These are phyloP conservation scores for Nelumbo lutea DNA, from an alignment of 164 flowering plant species.

Conservation along the genomic window DNA sequence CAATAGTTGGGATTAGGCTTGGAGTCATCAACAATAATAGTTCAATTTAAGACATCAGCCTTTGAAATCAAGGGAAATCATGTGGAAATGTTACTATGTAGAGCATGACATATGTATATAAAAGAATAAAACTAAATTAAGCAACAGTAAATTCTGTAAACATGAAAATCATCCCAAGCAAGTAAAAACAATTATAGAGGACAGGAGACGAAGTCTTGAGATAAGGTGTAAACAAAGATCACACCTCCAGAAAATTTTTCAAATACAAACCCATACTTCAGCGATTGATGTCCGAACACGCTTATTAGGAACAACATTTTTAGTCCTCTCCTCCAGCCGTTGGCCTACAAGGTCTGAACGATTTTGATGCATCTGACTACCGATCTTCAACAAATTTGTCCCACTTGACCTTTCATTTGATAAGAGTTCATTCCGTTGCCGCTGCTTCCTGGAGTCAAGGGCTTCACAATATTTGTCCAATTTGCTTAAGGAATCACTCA, in stretches of 20 bases:
- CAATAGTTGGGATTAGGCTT: no score
- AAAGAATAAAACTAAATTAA: not conserved
- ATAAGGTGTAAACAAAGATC: conserved; percentile 5
- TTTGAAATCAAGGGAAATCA: not conserved
- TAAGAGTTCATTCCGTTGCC: conserved; percentile 33
- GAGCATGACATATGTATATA: not conserved
- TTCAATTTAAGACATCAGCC: not conserved
- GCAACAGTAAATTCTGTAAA: not conserved
- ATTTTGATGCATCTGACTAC: conserved; percentile 44
- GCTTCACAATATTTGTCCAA: conserved; percentile 48
- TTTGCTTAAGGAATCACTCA: conserved; percentile 50
- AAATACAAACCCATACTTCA: conserved; percentile 58
- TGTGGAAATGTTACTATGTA: not conserved
- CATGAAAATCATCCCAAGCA: not conserved
- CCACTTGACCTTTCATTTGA: conserved; percentile 53
- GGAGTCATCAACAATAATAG: not conserved
- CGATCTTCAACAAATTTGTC: conserved; percentile 44
- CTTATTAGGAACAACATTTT: conserved; percentile 57
- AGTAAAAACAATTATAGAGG: not conserved
- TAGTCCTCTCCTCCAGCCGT: conserved; percentile 53
- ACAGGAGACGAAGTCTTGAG: conserved; percentile 1
- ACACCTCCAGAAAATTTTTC: not conserved
- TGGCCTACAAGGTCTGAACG: conserved; percentile 41
- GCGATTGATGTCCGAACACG: conserved; percentile 69
- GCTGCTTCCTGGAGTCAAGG: conserved; percentile 48